Base-by-base conservation (phyloP, 2,329 filamentous ascomycete genomes). In the Fusarium fujikuroi region DNA sequence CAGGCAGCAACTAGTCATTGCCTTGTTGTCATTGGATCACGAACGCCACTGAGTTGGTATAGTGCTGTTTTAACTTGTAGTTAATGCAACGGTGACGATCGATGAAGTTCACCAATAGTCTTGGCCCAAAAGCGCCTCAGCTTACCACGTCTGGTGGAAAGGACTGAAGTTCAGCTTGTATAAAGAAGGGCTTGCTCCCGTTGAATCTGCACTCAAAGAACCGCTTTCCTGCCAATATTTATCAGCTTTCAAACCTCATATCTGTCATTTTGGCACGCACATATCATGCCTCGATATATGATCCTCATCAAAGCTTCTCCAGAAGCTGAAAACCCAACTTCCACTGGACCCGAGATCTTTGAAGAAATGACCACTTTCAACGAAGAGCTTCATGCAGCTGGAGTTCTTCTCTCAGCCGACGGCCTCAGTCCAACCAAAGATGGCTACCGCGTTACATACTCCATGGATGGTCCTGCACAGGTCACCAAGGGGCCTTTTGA, bases 401-500 rank as follows among this genome's bases (percentile, higher is more conserved):
- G 78, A 3, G 65, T 80, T 43, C 72, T 81, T 30, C 66, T 81
- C 50, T 69, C 69, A 25, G 78, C 66, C 2, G 78, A 79, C 9
- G 79, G 75, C 43, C 71, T 81, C 39, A 70, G 61, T 7, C 70
- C 75, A 15, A 79, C 78, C 2, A 69, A 64, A 14, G 74, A 78
- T 23, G 70, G 78, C 57, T 79, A 77, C 46, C 78, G 77, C 32
- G 50, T 81, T 52, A 72, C 62, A 7, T 82, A 79, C 59, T 73
- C 72, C 15, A 52, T 64, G 15, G 66, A 61, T 4, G 66, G 63
- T 12, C 67, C 72, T 4, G 52, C 76, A 6, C 62, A 75, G 40
- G 74, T 77, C 7, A 70, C 62, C n/a, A 71, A 73, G 21, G 79
- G 79, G 3, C 80, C 80, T 1, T 81, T 81, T 56, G 74, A 79